Base-by-base conservation (phyloP, 2,329 filamentous ascomycete species). In the Penicillium expansum region DNA sequence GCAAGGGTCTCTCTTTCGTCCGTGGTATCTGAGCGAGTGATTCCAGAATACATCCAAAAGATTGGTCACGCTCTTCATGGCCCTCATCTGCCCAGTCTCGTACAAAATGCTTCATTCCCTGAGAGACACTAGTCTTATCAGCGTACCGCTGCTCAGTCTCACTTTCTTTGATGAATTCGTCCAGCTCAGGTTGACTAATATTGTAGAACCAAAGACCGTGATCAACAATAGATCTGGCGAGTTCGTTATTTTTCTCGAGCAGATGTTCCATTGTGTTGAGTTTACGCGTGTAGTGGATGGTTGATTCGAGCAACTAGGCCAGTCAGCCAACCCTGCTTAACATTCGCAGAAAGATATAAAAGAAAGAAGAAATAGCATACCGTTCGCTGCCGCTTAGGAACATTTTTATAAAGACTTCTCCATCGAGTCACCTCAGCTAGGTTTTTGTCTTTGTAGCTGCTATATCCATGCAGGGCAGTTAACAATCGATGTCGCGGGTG, bases 71-170 rank as follows among this genome's bases (percentile, higher is more conserved):
- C 59, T 85, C 82, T 37, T 74, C 67, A 0, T 61, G 56, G 0
- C 82, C 83, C 14, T 80, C 76, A 0, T 68, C 70, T 0, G 82
- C 77, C 83, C 83, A 85, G 63, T 86, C 83, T 5, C 83, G 75
- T 3, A 85, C 81, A 56, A 80, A 81, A 61, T 85, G 83, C 64
- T 85, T 85, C 51, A 85, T 63, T 0, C 81, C 76, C 61, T 85
- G 83, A 0, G 77, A 75, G 0, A 83, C 76, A 33, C 80, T 79
- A 2, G 79, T 73, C 5, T 75, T 76, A 22, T 85, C 82, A 1
- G 77, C 75, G 0, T 66, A 61, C 20, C 69, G 72, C 1, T 76
- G 75, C 37, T 59, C 44, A 0, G 71, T 67, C 1, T 76, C 71
- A 1, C 76, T 72, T 0, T 74, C 69, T 4, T 70, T 67, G 5